Evolutionary conservation across 2,329 filamentous ascomycete species (phyloP), one percentile per base, ranked within the genome.

Genomic region (Fusarium succisae): DNA sequence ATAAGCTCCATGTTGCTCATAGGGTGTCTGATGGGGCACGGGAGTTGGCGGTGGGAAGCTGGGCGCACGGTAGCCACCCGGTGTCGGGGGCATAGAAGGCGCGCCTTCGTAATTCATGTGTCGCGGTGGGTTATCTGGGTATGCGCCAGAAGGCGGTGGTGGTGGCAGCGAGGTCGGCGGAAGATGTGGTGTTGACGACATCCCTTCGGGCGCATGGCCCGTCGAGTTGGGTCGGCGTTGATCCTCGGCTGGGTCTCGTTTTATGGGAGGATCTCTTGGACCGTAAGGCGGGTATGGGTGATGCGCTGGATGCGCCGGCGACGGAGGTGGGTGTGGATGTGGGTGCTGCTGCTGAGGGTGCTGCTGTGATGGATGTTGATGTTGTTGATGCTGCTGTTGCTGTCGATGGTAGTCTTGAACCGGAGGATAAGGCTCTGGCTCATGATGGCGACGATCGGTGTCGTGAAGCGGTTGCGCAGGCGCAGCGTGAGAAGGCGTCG

Each of bases 381-480:
- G 43, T 18, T 66, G 75, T 30, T 63, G 76, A 15, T 74, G 74
- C 14, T 70, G 79, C 24, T 70, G 76, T n/a, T 69, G 75, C 69
- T 62, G 80, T 39, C 79, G 81, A 76, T 86, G 85, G 59, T 85
- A 86, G 78, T 90, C 88, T 81, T 88, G 88, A 81, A 88, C 86
- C 73, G 86, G 85, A 79, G 86, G 83, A 78, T 86, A 88, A 63
- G 84, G 83, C 75, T 89, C 88, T 81, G 84, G 86, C 60, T 89
- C 88, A 87, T 88, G 85, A 77, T 87, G 86, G 75, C 88, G 87
- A 80, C 88, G 88, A 76, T 90, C 87, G 74, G 78, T 63, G 78
- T 90, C 86, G 63, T 79, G 75, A 58, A 83, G 82, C 69, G 77
- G 76, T 63, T 78, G 79, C 61, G 76, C 72, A 69, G 81, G 80